Base-by-base conservation (phyloP, 2,329 filamentous ascomycete genomes). In the Aplosporella prunicola region DNA sequence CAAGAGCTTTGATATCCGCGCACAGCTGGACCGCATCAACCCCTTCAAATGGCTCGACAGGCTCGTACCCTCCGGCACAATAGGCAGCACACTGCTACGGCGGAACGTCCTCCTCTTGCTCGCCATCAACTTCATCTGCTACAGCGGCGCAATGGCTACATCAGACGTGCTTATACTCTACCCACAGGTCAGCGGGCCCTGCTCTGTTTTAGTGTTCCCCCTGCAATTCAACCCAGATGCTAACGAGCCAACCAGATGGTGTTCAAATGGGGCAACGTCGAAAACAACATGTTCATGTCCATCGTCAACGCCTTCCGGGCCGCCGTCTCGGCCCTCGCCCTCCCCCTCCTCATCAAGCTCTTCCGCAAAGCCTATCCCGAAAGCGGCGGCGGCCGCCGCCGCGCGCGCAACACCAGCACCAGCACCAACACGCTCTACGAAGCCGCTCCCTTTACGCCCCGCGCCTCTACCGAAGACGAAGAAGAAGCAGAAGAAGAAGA, bases 241-340 rank as follows among this genome's bases (percentile, higher is more conserved):
- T 29, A 3, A 13, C 13, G 14, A 20, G 16, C 15, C 22, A n/a
- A n/a, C 13, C 31, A 40, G 39, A 20, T 43, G 16, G 41, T 43
- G 14, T 45, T 44, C 42, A 32, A 34, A 28, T 45, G 43, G 43
- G 38, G 41, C 23, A 39, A 43, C 24, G 20, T 40, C 22, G 42
- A 41, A 28, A 44, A 33, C 26, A 43, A 43, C 38, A 31, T 40
- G 32, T 45, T 45, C 43, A 40, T 45, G 41, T 35, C 38, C 31
- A 20, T 41, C 33, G 30, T 44, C 30, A 45, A 45, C 32, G 26
- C 25, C 31, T 43, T 38, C 42, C 43, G 43, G 20, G 40, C 43
- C 20, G 28, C 28, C 32, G 42, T 43, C 38, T 35, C 41, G 31
- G 34, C 37, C 10, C 29, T 44, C 25, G 43, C 24, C 28, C 39